These are phyloP conservation scores for Cystofilobasidium capitatum DNA, from an alignment of 768 basidiomycete genomes.

Conservation along the genomic window DNA sequence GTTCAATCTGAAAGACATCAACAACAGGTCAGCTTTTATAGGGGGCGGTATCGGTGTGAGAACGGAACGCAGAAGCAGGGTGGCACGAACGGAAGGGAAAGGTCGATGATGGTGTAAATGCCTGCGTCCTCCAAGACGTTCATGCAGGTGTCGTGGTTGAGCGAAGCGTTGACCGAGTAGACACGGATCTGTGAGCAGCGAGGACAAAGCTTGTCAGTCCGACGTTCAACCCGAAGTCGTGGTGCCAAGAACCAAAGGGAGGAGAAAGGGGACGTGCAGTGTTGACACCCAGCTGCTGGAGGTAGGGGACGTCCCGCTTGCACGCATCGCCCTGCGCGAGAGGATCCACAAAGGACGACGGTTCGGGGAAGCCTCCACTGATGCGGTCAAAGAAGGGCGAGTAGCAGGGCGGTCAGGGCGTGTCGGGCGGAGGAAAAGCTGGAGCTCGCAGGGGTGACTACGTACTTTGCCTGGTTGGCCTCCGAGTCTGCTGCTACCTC, in stretches of 20 bases:
- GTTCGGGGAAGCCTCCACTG: constrained; percentile 43
- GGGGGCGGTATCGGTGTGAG: neutral
- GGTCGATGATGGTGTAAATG: constrained; percentile 56
- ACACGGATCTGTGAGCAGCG: constrained; percentile 47
- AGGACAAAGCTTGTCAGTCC: neutral
- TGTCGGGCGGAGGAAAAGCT: neutral
- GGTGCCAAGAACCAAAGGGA: neutral
- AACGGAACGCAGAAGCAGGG: neutral
- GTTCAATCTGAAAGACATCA: constrained; percentile 48
- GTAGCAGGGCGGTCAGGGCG: neutral
- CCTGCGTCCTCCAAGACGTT: constrained; percentile 47
- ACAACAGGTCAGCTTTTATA: neutral
- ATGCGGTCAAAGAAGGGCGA: constrained; percentile 47
- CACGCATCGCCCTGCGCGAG: constrained; percentile 60
- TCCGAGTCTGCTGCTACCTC: constrained; percentile 33
- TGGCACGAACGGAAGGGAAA: constrained; percentile 55
- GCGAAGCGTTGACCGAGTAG: constrained; percentile 71
- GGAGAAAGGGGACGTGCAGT: neutral
- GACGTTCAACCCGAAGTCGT: neutral
- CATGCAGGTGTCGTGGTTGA: constrained; percentile 87
- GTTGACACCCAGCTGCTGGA: constrained; percentile 63
- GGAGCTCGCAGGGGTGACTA: neutral
- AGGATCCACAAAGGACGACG: constrained; percentile 69
- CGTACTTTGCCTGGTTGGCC: constrained; percentile 37
- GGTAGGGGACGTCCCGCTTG: constrained; percentile 64